phyloP scores from a whole-genome alignment of 257 asterid genomes.

The Cruciata laevipes region DNA sequence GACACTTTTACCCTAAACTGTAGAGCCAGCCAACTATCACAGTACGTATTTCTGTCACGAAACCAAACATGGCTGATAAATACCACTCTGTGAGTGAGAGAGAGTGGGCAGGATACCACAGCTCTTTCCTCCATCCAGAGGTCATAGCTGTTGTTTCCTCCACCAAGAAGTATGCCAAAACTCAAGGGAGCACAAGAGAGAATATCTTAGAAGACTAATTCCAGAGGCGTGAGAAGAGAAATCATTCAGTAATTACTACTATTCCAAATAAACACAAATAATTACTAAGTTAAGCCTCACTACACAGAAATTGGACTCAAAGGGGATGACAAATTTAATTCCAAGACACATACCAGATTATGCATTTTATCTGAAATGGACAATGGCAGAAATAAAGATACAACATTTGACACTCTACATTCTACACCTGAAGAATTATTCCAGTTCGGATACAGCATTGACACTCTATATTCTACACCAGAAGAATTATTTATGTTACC shows the following conservation, averaged over 20 bases:
- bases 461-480: slow-evolving; percentile 7
- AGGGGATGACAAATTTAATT: neutral
- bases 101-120: too few species aligned
- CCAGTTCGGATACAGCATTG: slow-evolving; percentile 11
- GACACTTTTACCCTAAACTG: too few species aligned
- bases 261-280: neutral
- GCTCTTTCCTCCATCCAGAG: too few species aligned
- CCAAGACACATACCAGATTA: neutral
- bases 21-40: too few species aligned
- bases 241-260: neutral
- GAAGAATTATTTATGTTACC: slow-evolving; percentile 26
- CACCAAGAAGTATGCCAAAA: too few species aligned
- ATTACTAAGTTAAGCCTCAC: neutral
- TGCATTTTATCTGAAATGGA: neutral
- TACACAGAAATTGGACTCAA: neutral
- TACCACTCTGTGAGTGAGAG: too few species aligned
- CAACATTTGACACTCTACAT: slow-evolving; percentile 7
- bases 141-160: neutral
- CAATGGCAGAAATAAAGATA: neutral
- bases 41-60: too few species aligned
- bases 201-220: neutral
- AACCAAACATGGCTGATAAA: too few species aligned
- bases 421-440: slow-evolving; percentile 14
- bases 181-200: neutral
- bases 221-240: neutral